Evolutionary conservation across 1,284 basidiomycete genomes (phyloP), one percentile per base, ranked within the genome.

Genomic region (Cutaneotrichosporon sp.): DNA sequence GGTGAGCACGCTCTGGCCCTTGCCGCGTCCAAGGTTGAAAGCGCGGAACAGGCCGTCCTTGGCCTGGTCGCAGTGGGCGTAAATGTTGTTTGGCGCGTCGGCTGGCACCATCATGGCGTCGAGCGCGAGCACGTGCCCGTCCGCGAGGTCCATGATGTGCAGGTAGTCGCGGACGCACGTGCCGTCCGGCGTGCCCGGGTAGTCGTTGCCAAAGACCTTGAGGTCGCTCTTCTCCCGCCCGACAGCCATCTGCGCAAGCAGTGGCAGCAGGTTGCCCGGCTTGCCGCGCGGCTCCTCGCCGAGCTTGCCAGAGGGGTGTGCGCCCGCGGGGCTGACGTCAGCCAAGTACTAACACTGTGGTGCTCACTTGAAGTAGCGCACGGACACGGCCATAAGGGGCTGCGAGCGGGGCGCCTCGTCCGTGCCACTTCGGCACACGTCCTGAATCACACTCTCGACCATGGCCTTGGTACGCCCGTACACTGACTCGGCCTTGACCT

Each of bases 111-210:
- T 69, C 54, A 80, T 77, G 17, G 90, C 91, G 53, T 94, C 87
- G 40, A 98, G 81, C 0, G 96, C 90, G 55, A 93, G 84, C 53
- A 97, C 80, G 76, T 99, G 96, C 9, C 96, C 96, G 21, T 84
- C 80, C 17, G 96, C 91, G 35, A 99, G 83, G 73, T 98, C 96
- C 73, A 97, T 84, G 56, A 98, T 84, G 76, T 99, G 96, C 26
- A 99, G 82, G 78, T 98, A 99, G 78, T 99, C 96, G 52, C 96
- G 88, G 26, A 96, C 89, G 67, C 92, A 97, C 5, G 92, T 97
- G 15, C 94, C 94, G 72, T 99, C 94, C 36, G 87, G 57, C 21
- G 44, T 36, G 51, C 57, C 98, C 23, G 93, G 92, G 76, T 97
- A 99, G 76, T 99, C 92, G 72, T 96, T 90, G 46, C 96, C 96